Evolutionary conservation across 106 monocot species (phyloP), one percentile per base, ranked within the genome.

Genomic region (Allium sativum): DNA sequence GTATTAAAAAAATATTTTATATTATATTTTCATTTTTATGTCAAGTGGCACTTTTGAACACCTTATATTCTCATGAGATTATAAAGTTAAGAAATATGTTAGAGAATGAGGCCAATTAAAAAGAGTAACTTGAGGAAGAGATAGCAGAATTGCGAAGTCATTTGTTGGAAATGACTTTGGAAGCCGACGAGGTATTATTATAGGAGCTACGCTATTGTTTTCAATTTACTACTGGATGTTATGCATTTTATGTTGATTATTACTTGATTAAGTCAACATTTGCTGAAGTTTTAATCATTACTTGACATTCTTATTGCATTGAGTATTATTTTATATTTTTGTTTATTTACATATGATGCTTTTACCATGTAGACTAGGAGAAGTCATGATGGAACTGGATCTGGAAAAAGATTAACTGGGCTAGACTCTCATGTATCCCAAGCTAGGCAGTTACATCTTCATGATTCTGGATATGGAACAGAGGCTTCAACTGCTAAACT

Each of bases 51-150:
- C n/a, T n/a, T n/a, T n/a, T n/a, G n/a, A n/a, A n/a, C n/a, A n/a
- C n/a, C n/a, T n/a, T n/a, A n/a, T n/a, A 69, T 77, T 58, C 74
- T n/a, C n/a, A n/a, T 72, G 96, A 98, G 67, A 77, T 78, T 51
- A 22, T 81, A 54, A 85, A 80, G 64, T 74, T 98, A 21, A 77
- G 64, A 10, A 82, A 85, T 79, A 69, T 91, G 72, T 78, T 98
- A 40, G 96, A 88, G 62, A 85, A 79, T 72, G 96, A 98, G 77
- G 74, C 71, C 9, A 66, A 78, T 70, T 84, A 98, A 57, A 98
- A 98, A 64, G 71, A 78, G 15, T 88, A 83, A 56, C 96, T 87
- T 72, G 91, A 98, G 70, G 88, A 98, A 70, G 96, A 98, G 72
- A 88, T 98, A 66, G 52, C 80, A 19, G 65, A 78, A 57, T 45